Conservation (phyloP, 352 stramenopile species). For the Phytopythium boreale region DNA sequence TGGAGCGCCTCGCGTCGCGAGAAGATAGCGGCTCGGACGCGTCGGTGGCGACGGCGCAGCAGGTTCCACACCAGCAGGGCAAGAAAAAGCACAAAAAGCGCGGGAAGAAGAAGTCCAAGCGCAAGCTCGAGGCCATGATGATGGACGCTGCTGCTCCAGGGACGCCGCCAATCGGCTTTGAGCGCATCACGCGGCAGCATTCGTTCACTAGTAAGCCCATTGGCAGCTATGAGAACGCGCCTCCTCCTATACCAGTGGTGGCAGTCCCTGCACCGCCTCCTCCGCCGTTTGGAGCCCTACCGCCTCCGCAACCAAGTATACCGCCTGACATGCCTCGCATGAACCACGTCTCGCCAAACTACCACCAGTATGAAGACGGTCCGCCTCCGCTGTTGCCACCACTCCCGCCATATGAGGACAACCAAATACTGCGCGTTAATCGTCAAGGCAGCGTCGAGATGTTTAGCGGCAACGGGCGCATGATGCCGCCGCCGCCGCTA, state of each 20-base stretch:
- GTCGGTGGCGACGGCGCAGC: not conserved
- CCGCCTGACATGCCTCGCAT: not conserved
- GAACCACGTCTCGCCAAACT: not conserved
- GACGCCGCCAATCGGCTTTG: conserved; percentile 19
- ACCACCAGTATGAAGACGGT: not conserved
- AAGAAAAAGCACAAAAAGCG: conserved; percentile 74
- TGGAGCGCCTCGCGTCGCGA: conserved; percentile 20
- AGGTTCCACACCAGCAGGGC: not conserved
- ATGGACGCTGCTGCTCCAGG: conserved; percentile 11
- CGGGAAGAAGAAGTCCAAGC: conserved; percentile 74
- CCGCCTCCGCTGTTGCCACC: not conserved
- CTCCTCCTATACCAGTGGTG: not conserved
- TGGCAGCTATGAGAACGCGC: not conserved
- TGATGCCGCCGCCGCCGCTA: conserved; percentile 1
- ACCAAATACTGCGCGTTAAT: conserved; percentile 72
- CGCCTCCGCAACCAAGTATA: conserved; percentile 7
- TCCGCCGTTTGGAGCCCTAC: conserved; percentile 6
- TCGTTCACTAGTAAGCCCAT: conserved; percentile 12
- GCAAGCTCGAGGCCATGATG: conserved; percentile 62
- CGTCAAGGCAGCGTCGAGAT: conserved; percentile 60
- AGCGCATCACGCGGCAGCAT: conserved; percentile 32
- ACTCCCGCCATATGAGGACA: conserved; percentile 33
- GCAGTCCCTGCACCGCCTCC: not conserved
- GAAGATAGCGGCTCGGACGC: conserved; percentile 10
- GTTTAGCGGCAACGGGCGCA: conserved; percentile 25